Conservation (phyloP, 1,139 yeast genomes). For the Scheffersomyces titani region DNA sequence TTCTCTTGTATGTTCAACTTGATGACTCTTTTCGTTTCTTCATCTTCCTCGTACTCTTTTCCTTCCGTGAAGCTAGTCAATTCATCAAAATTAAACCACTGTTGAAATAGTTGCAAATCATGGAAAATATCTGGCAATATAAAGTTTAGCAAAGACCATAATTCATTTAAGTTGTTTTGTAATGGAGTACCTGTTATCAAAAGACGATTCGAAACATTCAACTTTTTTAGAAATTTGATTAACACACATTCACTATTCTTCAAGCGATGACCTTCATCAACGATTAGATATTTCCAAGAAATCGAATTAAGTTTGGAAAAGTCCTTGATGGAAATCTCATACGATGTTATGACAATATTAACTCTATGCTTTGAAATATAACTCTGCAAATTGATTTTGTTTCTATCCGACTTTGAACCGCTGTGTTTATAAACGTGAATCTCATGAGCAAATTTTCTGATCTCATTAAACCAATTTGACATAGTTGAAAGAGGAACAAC, state of each 20-base stretch:
- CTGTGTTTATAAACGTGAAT: constrained; percentile 64
- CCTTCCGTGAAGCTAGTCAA: constrained; percentile 43
- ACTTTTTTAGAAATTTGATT: constrained; percentile 66
- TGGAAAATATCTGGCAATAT: constrained; percentile 90
- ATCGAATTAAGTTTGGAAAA: constrained; percentile 49
- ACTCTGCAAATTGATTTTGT: constrained; percentile 27
- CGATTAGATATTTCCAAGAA: constrained; percentile 81
- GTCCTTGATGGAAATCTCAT: constrained; percentile 78
- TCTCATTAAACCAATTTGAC: constrained; percentile 80
- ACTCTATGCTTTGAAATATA: constrained; percentile 2
- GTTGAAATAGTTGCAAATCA: constrained; percentile 84
- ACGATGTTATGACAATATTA: constrained; percentile 73
- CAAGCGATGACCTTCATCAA: constrained; percentile 94
- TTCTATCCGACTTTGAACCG: constrained; percentile 63
- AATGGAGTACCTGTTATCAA: constrained; percentile 91
- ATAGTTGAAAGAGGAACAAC: constrained; percentile 89
- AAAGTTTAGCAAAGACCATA: constrained; percentile 89
- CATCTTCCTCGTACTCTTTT: constrained; percentile 21
- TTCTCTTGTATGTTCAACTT: constrained; percentile 64
- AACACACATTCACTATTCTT: constrained; percentile 80
- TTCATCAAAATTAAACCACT: constrained; percentile 86
- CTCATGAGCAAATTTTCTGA: constrained; percentile 70
- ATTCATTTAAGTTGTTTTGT: constrained; percentile 83
- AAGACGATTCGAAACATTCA: constrained; percentile 68
- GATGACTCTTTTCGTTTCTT: constrained; percentile 43